Evolutionary conservation across 495 filamentous ascomycete species (phyloP).

Genomic region (Aspergillus homomorphus): DNA sequence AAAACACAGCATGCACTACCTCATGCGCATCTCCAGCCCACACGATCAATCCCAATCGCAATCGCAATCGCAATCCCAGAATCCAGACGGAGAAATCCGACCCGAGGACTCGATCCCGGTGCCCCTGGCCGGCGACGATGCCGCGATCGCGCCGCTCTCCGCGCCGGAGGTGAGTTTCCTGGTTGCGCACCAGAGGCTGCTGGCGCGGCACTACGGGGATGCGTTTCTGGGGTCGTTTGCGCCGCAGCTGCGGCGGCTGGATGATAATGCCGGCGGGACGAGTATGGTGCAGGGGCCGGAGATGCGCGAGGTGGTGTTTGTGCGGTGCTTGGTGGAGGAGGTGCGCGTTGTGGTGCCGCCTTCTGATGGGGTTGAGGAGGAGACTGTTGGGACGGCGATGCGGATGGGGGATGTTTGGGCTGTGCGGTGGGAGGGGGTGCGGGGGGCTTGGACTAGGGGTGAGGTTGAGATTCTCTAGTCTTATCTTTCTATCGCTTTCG

Average conservation of each 20-base stretch:
- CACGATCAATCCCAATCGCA: constrained; percentile 53
- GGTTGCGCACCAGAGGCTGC: constrained; percentile 72
- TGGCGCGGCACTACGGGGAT: constrained; percentile 75
- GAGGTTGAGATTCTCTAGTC: constrained; percentile 78
- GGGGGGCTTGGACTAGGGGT: constrained; percentile 63
- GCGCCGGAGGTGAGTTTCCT: constrained; percentile 72
- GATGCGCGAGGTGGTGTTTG: constrained; percentile 76
- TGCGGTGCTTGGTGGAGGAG: constrained; percentile 62
- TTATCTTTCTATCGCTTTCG: constrained; percentile 2
- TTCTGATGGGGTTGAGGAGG: constrained; percentile 56
- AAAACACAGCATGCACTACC: constrained; percentile 43
- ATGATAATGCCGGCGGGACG: constrained; percentile 84
- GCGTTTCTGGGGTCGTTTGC: constrained; percentile 84
- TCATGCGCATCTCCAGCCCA: constrained; percentile 52
- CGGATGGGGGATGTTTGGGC: constrained; percentile 82
- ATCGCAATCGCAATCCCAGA: constrained; percentile 49
- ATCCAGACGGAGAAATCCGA: constrained; percentile 11
- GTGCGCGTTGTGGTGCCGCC: constrained; percentile 52
- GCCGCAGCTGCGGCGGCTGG: constrained; percentile 67
- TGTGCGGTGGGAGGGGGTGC: constrained; percentile 81
- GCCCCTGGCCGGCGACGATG: constrained; percentile 38
- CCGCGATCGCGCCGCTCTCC: constrained; percentile 55
- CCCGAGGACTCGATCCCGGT: constrained; percentile 39
- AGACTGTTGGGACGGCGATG: constrained; percentile 54
- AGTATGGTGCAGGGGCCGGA: constrained; percentile 92